Percentiles rank a stretch among this genome's conserved stretches.
Evolutionary conservation across 2,329 filamentous ascomycete genomes (phyloP).

Genomic region (Ascochyta fabae): DNA sequence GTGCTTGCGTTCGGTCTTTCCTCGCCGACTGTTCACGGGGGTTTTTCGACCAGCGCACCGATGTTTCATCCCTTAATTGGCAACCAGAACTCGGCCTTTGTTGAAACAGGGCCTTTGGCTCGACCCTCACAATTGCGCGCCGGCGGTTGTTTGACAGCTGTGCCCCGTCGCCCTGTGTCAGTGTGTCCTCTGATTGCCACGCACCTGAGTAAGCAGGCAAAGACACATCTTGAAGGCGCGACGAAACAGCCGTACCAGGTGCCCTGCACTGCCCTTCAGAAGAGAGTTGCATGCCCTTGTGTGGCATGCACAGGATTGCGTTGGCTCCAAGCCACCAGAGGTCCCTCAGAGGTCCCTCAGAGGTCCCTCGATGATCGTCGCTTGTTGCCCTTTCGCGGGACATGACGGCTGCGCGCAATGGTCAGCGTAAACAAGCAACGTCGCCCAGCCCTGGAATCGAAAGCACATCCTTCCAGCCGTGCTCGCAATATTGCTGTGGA

Average conservation of each 20-base stretch:
- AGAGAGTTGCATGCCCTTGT: background rate
- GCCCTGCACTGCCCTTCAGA: slow-evolving; percentile 6
- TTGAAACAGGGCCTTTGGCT: slow-evolving; percentile 17
- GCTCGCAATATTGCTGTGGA: background rate
- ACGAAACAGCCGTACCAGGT: slow-evolving; percentile 1
- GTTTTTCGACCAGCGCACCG: slow-evolving; percentile 9
- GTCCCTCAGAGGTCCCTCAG: background rate
- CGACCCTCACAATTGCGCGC: slow-evolving; percentile 14
- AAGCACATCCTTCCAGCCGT: background rate
- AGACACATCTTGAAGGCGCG: slow-evolving; percentile 1
- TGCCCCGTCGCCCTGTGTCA: slow-evolving; percentile 18
- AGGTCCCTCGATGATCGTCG: slow-evolving; percentile 3
- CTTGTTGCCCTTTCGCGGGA: slow-evolving; percentile 4
- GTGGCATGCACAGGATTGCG: background rate
- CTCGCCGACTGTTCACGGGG: slow-evolving; percentile 8
- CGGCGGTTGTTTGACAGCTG: slow-evolving; percentile 16
- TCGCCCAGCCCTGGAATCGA: background rate
- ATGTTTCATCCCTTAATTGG: slow-evolving; percentile 17
- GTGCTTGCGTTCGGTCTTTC: slow-evolving; percentile 14
- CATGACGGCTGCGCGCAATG: background rate
- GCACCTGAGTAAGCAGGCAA: slow-evolving; percentile 6
- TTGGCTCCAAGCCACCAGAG: background rate
- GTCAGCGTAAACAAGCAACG: background rate
- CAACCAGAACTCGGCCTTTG: slow-evolving; percentile 11
- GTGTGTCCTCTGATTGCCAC: slow-evolving; percentile 6